Percentiles rank a stretch among this genome's conserved stretches.
phyloP scores from a whole-genome alignment of 1,284 basidiomycete genomes.

The Takashimella koratensis region DNA sequence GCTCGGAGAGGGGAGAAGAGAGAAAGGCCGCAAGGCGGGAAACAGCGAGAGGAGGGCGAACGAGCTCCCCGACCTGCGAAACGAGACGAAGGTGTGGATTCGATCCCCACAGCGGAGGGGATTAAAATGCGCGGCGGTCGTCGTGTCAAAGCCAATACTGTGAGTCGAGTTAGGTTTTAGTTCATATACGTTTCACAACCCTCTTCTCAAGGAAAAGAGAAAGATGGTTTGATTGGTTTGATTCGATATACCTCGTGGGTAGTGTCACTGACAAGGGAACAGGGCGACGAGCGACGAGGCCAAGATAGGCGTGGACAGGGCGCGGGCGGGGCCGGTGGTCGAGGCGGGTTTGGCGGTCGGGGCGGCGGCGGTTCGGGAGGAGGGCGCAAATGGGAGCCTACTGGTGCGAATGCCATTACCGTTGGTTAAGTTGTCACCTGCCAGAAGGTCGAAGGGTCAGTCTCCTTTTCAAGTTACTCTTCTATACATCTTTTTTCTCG shows the following conservation, averaged over 20 bases:
- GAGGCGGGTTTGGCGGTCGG: constrained; percentile 8
- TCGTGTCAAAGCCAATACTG: constrained; percentile 32
- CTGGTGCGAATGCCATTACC: constrained; percentile 43
- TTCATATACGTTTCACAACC: not conserved
- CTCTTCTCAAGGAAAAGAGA: no score
- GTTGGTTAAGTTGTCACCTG: constrained; percentile 37
- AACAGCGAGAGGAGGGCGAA: not conserved
- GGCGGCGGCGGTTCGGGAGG: constrained; percentile 13
- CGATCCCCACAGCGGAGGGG: constrained; percentile 7
- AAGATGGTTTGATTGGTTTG: no score
- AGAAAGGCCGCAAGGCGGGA: not conserved
- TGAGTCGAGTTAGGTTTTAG: constrained; percentile 9
- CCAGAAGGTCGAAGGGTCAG: not conserved
- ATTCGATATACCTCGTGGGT: no score
- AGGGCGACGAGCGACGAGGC: constrained; percentile 1
- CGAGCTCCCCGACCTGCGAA: not conserved
- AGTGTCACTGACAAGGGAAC: not conserved
- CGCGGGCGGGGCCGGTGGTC: constrained; percentile 8
- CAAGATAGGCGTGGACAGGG: not conserved
- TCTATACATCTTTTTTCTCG: no score
- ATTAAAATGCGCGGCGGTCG: constrained; percentile 34
- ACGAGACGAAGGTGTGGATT: not conserved
- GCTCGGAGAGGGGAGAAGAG: not conserved
- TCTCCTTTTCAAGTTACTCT: no score
- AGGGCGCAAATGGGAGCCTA: constrained; percentile 41